phyloP scores from a whole-genome alignment of 2,329 filamentous ascomycete species.

The Dryadomyces sulphureus region DNA sequence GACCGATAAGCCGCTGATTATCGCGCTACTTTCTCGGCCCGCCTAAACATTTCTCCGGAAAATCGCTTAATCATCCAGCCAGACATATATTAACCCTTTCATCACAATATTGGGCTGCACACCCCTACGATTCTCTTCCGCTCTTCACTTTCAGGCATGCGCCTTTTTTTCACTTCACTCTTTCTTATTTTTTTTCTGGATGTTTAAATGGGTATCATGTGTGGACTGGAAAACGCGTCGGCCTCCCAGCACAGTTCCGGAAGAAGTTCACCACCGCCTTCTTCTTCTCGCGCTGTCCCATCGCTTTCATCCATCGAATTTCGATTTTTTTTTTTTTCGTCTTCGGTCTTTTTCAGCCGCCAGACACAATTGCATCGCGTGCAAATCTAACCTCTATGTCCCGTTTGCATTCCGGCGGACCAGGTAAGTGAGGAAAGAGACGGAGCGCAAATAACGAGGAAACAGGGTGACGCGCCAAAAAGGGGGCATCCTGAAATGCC shows the following conservation, averaged over 20 bases:
- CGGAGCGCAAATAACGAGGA: background rate
- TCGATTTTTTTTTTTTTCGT: background rate
- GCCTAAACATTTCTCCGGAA: background rate
- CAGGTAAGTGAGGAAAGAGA: background rate
- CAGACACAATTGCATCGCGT: background rate
- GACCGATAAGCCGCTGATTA: background rate
- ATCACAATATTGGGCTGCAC: too few relatives aligned
- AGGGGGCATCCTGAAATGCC: too few relatives aligned
- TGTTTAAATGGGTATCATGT: slow-evolving; percentile 4
- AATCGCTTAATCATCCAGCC: background rate
- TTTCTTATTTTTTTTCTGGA: slow-evolving; percentile 1
- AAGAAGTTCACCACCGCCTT: background rate
- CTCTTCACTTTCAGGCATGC: too few relatives aligned
- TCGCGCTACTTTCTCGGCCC: background rate
- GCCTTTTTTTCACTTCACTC: background rate
- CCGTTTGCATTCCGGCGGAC: background rate
- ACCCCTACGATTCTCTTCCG: too few relatives aligned
- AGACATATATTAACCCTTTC: background rate
- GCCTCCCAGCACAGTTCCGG: background rate
- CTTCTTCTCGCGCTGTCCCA: background rate
- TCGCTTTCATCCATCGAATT: background rate
- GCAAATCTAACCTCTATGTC: slow-evolving; percentile 7
- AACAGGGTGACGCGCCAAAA: background rate
- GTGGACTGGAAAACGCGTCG: background rate
- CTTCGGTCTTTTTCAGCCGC: slow-evolving; percentile 1